Base-by-base conservation (phyloP, 208 protist species). In the Leishmania aethiopica region DNA sequence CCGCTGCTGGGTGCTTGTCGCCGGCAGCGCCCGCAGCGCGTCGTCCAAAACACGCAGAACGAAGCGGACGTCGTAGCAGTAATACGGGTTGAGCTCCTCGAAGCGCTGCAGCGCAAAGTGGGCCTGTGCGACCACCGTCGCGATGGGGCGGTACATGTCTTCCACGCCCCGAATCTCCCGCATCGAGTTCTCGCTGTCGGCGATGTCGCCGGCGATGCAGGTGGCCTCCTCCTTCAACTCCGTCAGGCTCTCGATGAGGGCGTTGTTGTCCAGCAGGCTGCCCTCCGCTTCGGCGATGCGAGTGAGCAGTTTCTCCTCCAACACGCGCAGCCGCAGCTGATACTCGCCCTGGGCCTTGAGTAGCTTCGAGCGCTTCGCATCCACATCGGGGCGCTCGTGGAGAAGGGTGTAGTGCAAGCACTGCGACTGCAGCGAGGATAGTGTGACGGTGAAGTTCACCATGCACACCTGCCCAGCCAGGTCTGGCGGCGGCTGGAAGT, bases 371-470 rank as follows among this genome's bases (percentile, higher is more conserved):
- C 98, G 92, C 71, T 97, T 93, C 67, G 88, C 85, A 69, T 99
- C 98, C 15, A 99, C 92, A 73, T 99, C 99, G 17, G 99, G 98
- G 7, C 97, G 93, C 91, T 99, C 99, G 55, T 94, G 87, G 81
- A 98, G 86, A 77, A 98, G 80, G 5, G 99, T 81, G 35, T 91
- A 88, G 83, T 98, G 91, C 70, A 99, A 87, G 80, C 97, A 99
- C 94, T 99, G 99, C 67, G 90, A 93, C 85, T 98, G 91, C 51
- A 99, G 89, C 28, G 96, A 98, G 0, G 92, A 93, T 49, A 93
- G 95, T 28, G 99, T 99, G 25, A 99, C 98, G 6, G 99, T 99
- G 91, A 99, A 99, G 93, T 99, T 99, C 42, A 99, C 93, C 70
- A 99, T 88, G 66, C 98, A 99, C 40, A 99, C 98, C 75, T 99